Base-by-base conservation (phyloP, 495 filamentous ascomycete species). In the Aeminium ludgeri region DNA sequence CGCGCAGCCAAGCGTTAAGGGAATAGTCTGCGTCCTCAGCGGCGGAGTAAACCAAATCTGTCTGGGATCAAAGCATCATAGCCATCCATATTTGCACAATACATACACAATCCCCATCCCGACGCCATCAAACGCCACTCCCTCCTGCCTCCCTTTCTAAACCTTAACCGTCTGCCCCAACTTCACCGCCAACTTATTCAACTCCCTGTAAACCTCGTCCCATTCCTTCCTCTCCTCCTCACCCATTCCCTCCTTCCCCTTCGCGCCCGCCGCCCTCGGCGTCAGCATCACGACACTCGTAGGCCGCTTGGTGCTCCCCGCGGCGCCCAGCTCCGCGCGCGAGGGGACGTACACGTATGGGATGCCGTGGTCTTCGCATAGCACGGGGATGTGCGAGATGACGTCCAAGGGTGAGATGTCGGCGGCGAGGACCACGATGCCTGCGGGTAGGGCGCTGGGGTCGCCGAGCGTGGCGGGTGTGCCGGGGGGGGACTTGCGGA, bases 401-500 rank as follows among this genome's bases (percentile, higher is more conserved):
- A 95, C 86, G 56, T 95, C 86, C 79, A 86, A 82, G 44, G 89
- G 89, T 17, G 80, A 89, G 68, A 96, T 95, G 58, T 99, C 89
- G 40, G 82, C 89, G 23, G 91, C 89, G 40, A 99, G 78, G 58
- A 99, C 67, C 50, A 91, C 82, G 50, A 99, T 69, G 50, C 75
- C 83, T 37, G 69, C 67, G 43, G 75, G 72, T 6, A 30, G 38
- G 13, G 35, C 16, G 15, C 68, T 54, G 10, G 66, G 48, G 53
- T 65, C 56, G 37, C 72, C 68, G 46, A 69, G 63, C 15, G 50
- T 44, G 3, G 55, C 12, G 20, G 52, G 48, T 25, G 61, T 61
- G 41, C 63, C 58, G 35, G 73, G 60, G 41, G 82, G 70, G 4
- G 80, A 81, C 65, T 94, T 93, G 61, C 86, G 82, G 52, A 99